phyloP scores from a whole-genome alignment of 2,329 filamentous ascomycete genomes.

The Alternaria burnsii region DNA sequence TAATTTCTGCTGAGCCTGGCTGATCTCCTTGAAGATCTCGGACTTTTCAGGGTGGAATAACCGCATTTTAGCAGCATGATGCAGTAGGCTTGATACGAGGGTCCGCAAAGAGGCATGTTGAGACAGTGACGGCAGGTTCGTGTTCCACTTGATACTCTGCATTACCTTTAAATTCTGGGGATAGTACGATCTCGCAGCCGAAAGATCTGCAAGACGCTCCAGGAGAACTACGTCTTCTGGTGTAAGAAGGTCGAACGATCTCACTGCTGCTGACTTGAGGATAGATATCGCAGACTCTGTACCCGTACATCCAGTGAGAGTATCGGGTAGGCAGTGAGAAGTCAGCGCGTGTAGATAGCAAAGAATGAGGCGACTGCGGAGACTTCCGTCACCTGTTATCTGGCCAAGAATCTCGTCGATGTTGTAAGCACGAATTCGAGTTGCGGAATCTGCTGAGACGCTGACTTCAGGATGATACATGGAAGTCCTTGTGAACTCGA shows the following conservation, averaged over 20 bases:
- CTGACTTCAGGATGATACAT: conserved; percentile 24
- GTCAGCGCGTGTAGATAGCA: conserved; percentile 65
- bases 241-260: conserved; percentile 57
- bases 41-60: conserved; percentile 23
- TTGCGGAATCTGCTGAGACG: conserved; percentile 21
- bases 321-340: conserved; percentile 61
- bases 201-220: conserved; percentile 38
- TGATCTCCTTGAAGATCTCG: conserved; percentile 7
- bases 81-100: conserved; percentile 34
- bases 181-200: conserved; percentile 55
- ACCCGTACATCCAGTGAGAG: conserved; percentile 60
- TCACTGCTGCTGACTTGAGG: conserved; percentile 58
- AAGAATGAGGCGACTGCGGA: conserved; percentile 63
- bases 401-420: conserved; percentile 62
- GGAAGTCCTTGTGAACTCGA: neutral
- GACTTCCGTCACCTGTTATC: conserved; percentile 59
- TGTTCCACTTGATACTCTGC: conserved; percentile 57
- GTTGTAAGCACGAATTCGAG: conserved; percentile 55
- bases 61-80: conserved; percentile 25
- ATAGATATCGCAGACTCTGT: conserved; percentile 64
- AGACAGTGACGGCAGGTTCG: conserved; percentile 48
- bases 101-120: conserved; percentile 36
- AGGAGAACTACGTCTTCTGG: conserved; percentile 30
- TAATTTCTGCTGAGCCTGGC: neutral
- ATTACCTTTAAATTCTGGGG: conserved; percentile 53